phyloP scores from a whole-genome alignment of 257 asterid genomes.

The Rubia yunnanensis region DNA sequence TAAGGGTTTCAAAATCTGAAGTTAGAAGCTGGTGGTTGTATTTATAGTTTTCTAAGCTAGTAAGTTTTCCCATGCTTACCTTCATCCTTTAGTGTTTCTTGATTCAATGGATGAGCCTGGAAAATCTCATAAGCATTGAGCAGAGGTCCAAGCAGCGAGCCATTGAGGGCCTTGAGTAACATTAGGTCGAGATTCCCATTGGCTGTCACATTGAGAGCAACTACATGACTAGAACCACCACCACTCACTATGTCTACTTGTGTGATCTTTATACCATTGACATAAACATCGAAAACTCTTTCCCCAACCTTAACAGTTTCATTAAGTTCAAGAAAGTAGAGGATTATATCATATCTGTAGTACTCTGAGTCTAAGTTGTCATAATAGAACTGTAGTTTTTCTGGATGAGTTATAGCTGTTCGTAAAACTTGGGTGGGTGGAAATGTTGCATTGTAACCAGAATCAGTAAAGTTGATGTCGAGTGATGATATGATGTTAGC shows the following conservation, averaged over 20 bases:
- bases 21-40: not conserved
- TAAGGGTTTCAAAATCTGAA: not conserved
- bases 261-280: conserved; percentile 26
- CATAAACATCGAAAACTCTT: conserved; percentile 43
- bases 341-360: conserved; percentile 29
- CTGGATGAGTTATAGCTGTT: conserved; percentile 47
- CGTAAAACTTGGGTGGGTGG: conserved; percentile 42
- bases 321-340: conserved; percentile 45
- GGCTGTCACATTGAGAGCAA: conserved; percentile 31
- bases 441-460: conserved; percentile 9
- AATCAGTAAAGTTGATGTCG: conserved; percentile 15
- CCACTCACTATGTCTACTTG: conserved; percentile 32
- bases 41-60: not conserved
- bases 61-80: conserved; percentile 23
- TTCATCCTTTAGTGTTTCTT: conserved; percentile 33
- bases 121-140: conserved; percentile 50
- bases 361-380: conserved; percentile 26
- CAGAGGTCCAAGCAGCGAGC: conserved; percentile 42
- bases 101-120: conserved; percentile 26
- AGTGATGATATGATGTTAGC: conserved; percentile 16
- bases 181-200: conserved; percentile 40
- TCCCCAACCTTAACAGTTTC: conserved; percentile 32
- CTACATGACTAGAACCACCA: conserved; percentile 22
- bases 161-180: conserved; percentile 28
- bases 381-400: conserved; percentile 31